Evolutionary conservation across 2,329 filamentous ascomycete genomes (phyloP).

Genomic region (Macrophomina phaseolina): DNA sequence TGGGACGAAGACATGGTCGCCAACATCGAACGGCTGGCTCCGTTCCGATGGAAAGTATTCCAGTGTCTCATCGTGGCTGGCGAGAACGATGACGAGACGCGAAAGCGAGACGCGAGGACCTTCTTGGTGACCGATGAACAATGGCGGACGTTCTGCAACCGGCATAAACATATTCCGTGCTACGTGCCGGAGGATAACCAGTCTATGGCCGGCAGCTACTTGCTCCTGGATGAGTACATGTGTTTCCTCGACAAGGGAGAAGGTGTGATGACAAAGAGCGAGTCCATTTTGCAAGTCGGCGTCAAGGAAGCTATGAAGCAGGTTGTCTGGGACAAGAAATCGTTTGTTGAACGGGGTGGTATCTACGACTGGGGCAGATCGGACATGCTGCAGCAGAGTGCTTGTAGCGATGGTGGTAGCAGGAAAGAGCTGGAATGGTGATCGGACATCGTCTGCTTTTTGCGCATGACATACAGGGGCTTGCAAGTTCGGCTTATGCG

Average conservation of each 20-base stretch:
- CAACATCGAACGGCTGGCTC: constrained; percentile 47
- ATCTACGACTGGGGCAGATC: constrained; percentile 46
- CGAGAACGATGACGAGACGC: constrained; percentile 55
- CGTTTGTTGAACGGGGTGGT: constrained; percentile 53
- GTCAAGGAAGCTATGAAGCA: constrained; percentile 53
- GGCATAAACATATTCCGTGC: constrained; percentile 40
- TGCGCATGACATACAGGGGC: too few relatives aligned
- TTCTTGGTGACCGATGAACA: constrained; percentile 57
- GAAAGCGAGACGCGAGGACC: constrained; percentile 43
- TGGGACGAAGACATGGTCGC: constrained; percentile 46
- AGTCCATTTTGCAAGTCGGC: constrained; percentile 50
- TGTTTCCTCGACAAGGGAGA: constrained; percentile 54
- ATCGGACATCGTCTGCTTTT: constrained; percentile 2
- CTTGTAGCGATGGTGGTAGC: background rate
- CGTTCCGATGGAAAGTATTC: constrained; percentile 63
- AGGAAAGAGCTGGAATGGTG: background rate
- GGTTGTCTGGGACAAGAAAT: constrained; percentile 54
- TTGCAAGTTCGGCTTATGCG: too few relatives aligned
- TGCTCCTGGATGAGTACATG: constrained; percentile 57
- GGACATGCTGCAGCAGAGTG: background rate
- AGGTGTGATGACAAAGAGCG: constrained; percentile 37
- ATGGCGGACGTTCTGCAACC: constrained; percentile 53
- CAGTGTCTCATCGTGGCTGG: constrained; percentile 59
- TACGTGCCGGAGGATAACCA: background rate
- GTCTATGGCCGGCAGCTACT: background rate